phyloP scores from a whole-genome alignment of 2,329 filamentous ascomycete species.

The Diaporthe sp. region DNA sequence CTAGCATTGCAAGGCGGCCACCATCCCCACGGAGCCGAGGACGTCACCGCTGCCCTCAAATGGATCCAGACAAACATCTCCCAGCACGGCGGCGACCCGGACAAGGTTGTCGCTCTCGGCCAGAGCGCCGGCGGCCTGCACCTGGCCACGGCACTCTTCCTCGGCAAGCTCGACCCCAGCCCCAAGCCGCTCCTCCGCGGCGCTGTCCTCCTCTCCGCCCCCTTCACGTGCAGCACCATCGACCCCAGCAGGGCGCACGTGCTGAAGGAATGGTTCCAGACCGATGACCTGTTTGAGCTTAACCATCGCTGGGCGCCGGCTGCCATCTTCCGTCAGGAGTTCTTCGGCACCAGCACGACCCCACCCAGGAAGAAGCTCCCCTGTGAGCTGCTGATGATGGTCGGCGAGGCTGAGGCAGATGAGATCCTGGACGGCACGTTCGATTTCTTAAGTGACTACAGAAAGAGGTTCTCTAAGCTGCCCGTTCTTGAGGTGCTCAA shows the following conservation, averaged over 20 bases:
- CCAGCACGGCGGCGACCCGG: constrained; percentile 42
- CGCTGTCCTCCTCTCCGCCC: constrained; percentile 40
- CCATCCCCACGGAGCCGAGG: constrained; percentile 42
- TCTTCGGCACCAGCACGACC: constrained; percentile 15
- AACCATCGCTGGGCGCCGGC: constrained; percentile 32
- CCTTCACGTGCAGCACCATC: constrained; percentile 23
- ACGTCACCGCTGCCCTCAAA: constrained; percentile 37
- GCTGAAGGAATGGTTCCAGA: constrained; percentile 35
- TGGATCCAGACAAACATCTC: constrained; percentile 44
- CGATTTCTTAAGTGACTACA: constrained; percentile 41
- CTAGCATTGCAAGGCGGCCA: constrained; percentile 41
- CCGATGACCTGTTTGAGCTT: constrained; percentile 25
- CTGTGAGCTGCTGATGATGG: constrained; percentile 38
- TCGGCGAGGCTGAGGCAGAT: constrained; percentile 41
- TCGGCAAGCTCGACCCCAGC: constrained; percentile 38
- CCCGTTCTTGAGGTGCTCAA: constrained; percentile 42
- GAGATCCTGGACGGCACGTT: constrained; percentile 43
- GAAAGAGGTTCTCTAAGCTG: constrained; percentile 39
- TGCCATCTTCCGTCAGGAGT: constrained; percentile 36
- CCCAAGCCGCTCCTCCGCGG: constrained; percentile 33
- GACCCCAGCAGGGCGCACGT: background rate
- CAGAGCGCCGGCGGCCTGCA: constrained; percentile 43
- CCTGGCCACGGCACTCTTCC: constrained; percentile 39
- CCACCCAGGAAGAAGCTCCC: constrained; percentile 8
- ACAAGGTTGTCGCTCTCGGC: constrained; percentile 40